Evolutionary conservation across 2,329 filamentous ascomycete genomes (phyloP).

Genomic region (Claviceps capensis): DNA sequence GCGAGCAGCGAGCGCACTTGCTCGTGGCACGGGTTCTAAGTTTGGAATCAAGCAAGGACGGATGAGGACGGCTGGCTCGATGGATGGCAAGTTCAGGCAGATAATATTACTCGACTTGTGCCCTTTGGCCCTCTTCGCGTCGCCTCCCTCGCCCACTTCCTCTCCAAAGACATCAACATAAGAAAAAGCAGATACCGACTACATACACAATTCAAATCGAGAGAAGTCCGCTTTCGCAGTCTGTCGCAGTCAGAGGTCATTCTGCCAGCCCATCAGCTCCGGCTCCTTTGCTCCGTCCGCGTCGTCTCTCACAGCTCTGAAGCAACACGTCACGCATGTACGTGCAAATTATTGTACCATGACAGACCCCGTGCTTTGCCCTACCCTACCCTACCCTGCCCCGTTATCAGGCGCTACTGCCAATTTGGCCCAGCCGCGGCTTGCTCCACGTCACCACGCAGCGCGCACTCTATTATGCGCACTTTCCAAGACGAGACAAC

Average conservation of each 20-base stretch:
- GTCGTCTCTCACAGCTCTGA: constrained; percentile 11
- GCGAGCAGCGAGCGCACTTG: too few relatives aligned
- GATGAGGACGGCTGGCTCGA: background rate
- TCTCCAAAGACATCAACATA: constrained; percentile 34
- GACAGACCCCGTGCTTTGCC: background rate
- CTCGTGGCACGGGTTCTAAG: too few relatives aligned
- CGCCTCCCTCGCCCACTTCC: constrained; percentile 23
- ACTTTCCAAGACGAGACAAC: background rate
- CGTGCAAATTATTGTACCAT: background rate
- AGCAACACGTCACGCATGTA: constrained; percentile 13
- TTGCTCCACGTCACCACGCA: background rate
- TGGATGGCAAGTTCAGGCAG: constrained; percentile 5
- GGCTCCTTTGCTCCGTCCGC: constrained; percentile 14
- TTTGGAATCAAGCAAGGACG: background rate
- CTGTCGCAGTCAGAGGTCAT: constrained; percentile 47
- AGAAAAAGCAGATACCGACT: constrained; percentile 35
- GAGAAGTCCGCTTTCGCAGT: constrained; percentile 47
- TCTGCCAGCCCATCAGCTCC: constrained; percentile 34
- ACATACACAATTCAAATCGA: constrained; percentile 35
- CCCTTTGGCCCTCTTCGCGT: constrained; percentile 16
- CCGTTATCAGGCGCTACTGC: background rate
- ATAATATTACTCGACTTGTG: constrained; percentile 12
- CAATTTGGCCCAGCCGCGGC: too few relatives aligned
- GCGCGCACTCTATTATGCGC: background rate
- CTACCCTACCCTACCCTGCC: background rate